A percentile compares a stretch with the other conserved stretches of the same genome.
These are phyloP conservation scores for Diutina mesorugosa DNA, from an alignment of 1,139 yeast genomes.

Conservation along the genomic window DNA sequence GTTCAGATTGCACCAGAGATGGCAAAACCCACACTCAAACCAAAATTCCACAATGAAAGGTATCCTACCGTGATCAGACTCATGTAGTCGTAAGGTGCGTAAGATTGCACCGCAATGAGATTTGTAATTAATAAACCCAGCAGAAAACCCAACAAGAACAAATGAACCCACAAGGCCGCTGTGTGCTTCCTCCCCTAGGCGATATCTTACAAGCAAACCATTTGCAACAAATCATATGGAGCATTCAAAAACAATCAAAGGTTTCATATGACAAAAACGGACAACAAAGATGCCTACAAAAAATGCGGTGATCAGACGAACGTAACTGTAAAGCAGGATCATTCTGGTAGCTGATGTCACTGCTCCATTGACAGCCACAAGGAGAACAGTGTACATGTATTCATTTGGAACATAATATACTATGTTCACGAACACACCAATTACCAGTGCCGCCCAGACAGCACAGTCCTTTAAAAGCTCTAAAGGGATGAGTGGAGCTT, in stretches of 20 bases:
- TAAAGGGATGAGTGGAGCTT: background rate
- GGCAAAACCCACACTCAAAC: background rate
- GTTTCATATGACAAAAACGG: background rate
- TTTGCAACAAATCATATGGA: constrained; percentile 4
- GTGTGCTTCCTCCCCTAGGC: background rate
- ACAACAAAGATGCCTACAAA: constrained; percentile 8
- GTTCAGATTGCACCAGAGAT: constrained; percentile 3
- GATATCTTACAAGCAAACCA: constrained; percentile 1
- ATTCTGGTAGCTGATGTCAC: constrained; percentile 54
- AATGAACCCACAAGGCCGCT: background rate
- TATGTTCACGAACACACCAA: background rate
- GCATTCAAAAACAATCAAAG: constrained; percentile 4
- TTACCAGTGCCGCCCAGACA: background rate
- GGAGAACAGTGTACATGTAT: constrained; percentile 46
- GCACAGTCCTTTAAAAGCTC: constrained; percentile 1
- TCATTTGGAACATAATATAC: constrained; percentile 1
- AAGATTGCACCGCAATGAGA: background rate
- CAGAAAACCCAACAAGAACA: background rate
- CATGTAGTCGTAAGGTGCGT: constrained; percentile 1
- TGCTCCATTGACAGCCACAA: constrained; percentile 51
- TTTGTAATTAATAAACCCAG: constrained; percentile 1
- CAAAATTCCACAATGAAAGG: background rate
- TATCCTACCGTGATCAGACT: background rate
- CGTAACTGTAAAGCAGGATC: constrained; percentile 49
- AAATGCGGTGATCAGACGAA: constrained; percentile 49